These are phyloP conservation scores for Verticillium nonalfalfae DNA, from an alignment of 2,329 filamentous ascomycete genomes.

Conservation along the genomic window DNA sequence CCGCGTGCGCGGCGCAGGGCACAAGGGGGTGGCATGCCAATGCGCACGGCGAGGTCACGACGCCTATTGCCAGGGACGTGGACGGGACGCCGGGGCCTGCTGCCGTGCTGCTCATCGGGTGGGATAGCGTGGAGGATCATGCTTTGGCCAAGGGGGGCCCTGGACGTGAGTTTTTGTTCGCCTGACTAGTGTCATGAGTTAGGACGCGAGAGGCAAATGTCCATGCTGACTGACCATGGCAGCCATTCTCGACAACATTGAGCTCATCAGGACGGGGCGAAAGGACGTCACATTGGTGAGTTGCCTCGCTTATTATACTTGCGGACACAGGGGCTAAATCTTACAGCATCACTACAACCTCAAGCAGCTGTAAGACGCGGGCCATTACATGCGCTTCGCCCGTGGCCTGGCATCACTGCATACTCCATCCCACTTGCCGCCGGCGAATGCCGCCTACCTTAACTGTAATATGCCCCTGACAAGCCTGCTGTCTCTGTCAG, in stretches of 20 bases:
- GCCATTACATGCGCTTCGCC: not conserved
- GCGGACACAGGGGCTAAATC: not conserved
- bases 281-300: constrained; percentile 26
- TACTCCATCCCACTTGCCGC: too few species aligned
- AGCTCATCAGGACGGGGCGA: constrained; percentile 20
- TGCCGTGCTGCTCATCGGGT: constrained; percentile 27
- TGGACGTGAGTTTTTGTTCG: constrained; percentile 11
- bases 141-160: constrained; percentile 16
- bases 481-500: too few species aligned
- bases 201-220: not conserved
- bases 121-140: constrained; percentile 32
- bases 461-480: too few species aligned
- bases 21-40: constrained; percentile 23
- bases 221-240: too few species aligned
- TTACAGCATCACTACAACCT: constrained; percentile 9
- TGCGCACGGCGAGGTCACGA: constrained; percentile 23
- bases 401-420: not conserved
- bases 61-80: constrained; percentile 17
- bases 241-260: constrained; percentile 29
- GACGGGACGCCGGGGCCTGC: constrained; percentile 20
- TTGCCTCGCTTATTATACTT: not conserved
- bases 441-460: too few species aligned
- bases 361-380: constrained; percentile 4
- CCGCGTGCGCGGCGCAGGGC: constrained; percentile 13
- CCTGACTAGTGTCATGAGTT: not conserved